Conservation (phyloP, 1,284 basidiomycete genomes). For the Entoloma clypeatum region DNA sequence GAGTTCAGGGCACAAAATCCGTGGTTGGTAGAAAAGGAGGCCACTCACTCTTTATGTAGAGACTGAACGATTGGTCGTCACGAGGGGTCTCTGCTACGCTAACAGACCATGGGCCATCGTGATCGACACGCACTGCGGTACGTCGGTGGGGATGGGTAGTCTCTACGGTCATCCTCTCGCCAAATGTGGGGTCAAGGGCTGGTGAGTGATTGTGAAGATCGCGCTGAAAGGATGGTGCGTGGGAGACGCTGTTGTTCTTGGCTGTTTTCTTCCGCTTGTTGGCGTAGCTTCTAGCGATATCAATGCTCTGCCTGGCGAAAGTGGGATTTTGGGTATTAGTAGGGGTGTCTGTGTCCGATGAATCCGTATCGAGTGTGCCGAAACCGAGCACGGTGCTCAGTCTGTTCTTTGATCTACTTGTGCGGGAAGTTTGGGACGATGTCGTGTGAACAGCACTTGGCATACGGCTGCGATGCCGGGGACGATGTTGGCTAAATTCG, state of each 20-base stretch:
- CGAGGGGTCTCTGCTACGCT: conserved; percentile 69
- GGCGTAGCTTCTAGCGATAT: conserved; percentile 21
- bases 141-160: conserved; percentile 30
- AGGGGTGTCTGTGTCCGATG: conserved; percentile 17
- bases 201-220: conserved; percentile 11
- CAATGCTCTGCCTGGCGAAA: conserved; percentile 22
- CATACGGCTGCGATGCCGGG: conserved; percentile 19
- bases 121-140: conserved; percentile 49
- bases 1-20: too few species aligned
- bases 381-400: conserved; percentile 24
- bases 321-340: conserved; percentile 16
- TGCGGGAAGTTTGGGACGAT: conserved; percentile 15
- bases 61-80: conserved; percentile 54
- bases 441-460: conserved; percentile 18
- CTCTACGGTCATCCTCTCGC: conserved; percentile 33
- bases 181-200: conserved; percentile 15
- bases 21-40: conserved; percentile 13
- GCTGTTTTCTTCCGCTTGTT: conserved; percentile 18
- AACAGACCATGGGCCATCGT: conserved; percentile 71
- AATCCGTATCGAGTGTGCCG: conserved; percentile 17
- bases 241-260: conserved; percentile 18
- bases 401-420: conserved; percentile 22
- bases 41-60: conserved; percentile 68
- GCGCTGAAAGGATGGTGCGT: conserved; percentile 21
- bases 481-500: conserved; percentile 3